Percentiles rank a stretch among this genome's conserved stretches.
Evolutionary conservation across 306 rosid genomes (phyloP).

Genomic region (Prinsepia uniflora): DNA sequence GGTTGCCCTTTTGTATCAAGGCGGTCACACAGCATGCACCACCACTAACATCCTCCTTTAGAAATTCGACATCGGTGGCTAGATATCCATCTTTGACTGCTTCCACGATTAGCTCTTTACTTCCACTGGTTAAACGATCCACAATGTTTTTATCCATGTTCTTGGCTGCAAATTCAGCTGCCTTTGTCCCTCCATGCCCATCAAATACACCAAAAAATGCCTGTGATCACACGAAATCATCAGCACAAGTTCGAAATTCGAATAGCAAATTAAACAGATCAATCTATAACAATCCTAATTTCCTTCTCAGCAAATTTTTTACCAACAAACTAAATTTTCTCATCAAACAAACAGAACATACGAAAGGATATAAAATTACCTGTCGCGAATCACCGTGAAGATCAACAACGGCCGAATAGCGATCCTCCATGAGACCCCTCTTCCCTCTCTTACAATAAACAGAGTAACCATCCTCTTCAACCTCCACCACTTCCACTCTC

Average conservation of each 20-base stretch:
- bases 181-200: constrained; percentile 53
- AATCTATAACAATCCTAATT: too few relatives aligned
- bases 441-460: constrained; percentile 53
- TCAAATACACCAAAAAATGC: constrained; percentile 55
- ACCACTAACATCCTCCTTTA: constrained; percentile 28
- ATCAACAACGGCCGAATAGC: constrained; percentile 41
- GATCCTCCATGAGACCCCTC: constrained; percentile 42
- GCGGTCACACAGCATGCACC: constrained; percentile 51
- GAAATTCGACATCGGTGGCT: constrained; percentile 33
- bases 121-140: constrained; percentile 21
- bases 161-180: constrained; percentile 48
- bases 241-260: constrained; percentile 16
- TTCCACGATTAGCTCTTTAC: constrained; percentile 24
- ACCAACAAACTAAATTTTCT: not conserved
- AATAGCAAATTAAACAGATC: not conserved
- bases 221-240: constrained; percentile 26
- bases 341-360: constrained; percentile 5
- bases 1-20: constrained; percentile 32
- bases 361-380: constrained; percentile 17
- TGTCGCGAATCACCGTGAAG: constrained; percentile 36
- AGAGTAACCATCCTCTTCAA: constrained; percentile 42
- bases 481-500: constrained; percentile 39
- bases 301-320: too few relatives aligned
- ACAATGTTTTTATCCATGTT: constrained; percentile 33
- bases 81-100: constrained; percentile 45